Evolutionary conservation across 116 monocot genomes (phyloP), one percentile per base, ranked within the genome.

Genomic region (Dioscorea cayenensis): DNA sequence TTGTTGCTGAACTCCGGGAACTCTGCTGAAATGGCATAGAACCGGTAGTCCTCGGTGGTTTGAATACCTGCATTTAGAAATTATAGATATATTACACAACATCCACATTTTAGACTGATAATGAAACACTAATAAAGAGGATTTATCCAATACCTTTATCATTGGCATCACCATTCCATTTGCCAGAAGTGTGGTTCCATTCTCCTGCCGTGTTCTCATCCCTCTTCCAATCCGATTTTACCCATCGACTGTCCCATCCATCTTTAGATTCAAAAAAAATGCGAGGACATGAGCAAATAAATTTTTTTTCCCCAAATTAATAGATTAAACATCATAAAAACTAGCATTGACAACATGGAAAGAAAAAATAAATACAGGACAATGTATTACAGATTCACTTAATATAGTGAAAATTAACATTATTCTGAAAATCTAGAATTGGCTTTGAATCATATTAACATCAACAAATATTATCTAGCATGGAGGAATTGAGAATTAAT

Each of bases 141-240:
- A 18, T 55, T 55, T 55, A 6, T 14, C 17, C 2, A 25, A 27
- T 28, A 71, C 78, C 78, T 85, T 81, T 80, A 50, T 75, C 91
- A 18, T 78, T 73, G 17, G 82, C 32, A 61, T 91, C 74, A 29
- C 82, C 91, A n/a, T 76, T 87, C 91, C 91, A 91, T 61, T 87
- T 87, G 16, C 91, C 91, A 36, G 84, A 66, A 11, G 91, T 91
- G 35, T 84, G 83, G 60, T 80, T 71, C 91, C 91, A 91, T 28
- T 91, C 91, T 36, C 91, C 91, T 14, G 91, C 84, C 78, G 72
- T 80, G 75, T 71, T 81, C 71, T 87, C 87, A 79, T 87, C 84
- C 73, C 78, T 91, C 78, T 91, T 91, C 91, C 91, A 91, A 27
- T 91, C 87, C 21, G 91, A 91, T 68, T 84, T 82, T 66, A 87